Conservation (phyloP, 2,329 filamentous ascomycete genomes). For the Fusarium pseudocircinatum region DNA sequence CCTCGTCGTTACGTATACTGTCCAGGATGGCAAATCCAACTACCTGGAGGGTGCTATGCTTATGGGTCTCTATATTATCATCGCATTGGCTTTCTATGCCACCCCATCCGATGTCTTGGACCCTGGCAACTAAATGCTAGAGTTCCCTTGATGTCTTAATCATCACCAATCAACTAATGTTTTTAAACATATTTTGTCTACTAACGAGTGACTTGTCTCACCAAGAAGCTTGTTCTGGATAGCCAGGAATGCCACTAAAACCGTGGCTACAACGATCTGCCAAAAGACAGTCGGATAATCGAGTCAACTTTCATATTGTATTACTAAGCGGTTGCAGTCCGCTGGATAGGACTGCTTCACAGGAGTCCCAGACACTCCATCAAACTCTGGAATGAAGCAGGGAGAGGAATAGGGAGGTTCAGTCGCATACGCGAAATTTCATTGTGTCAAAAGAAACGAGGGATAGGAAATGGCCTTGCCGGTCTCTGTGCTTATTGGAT, state of each 20-base stretch:
- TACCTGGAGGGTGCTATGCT: conserved; percentile 83
- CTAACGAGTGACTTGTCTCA: background rate
- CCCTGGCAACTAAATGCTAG: conserved; percentile 25
- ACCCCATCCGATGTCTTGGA: conserved; percentile 61
- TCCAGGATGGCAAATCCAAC: conserved; percentile 85
- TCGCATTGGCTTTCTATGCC: conserved; percentile 69
- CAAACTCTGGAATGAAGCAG: background rate
- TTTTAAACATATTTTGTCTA: background rate
- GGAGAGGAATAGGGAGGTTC: background rate
- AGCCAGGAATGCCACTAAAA: background rate
- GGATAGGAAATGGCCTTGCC: background rate
- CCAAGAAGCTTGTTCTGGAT: background rate
- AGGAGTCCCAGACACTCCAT: background rate
- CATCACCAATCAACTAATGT: background rate
- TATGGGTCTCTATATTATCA: conserved; percentile 65
- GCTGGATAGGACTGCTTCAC: conserved; percentile 16
- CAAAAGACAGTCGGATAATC: conserved; percentile 17
- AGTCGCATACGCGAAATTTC: conserved; percentile 27
- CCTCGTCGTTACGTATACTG: conserved; percentile 78
- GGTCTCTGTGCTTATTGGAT: background rate
- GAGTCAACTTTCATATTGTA: conserved; percentile 35
- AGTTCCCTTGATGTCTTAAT: background rate
- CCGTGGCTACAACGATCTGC: background rate
- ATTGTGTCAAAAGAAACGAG: conserved; percentile 33
- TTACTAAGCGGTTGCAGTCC: conserved; percentile 30